These are phyloP conservation scores for Heteromeles arbutifolia DNA, from an alignment of 306 rosid genomes.

Conservation along the genomic window DNA sequence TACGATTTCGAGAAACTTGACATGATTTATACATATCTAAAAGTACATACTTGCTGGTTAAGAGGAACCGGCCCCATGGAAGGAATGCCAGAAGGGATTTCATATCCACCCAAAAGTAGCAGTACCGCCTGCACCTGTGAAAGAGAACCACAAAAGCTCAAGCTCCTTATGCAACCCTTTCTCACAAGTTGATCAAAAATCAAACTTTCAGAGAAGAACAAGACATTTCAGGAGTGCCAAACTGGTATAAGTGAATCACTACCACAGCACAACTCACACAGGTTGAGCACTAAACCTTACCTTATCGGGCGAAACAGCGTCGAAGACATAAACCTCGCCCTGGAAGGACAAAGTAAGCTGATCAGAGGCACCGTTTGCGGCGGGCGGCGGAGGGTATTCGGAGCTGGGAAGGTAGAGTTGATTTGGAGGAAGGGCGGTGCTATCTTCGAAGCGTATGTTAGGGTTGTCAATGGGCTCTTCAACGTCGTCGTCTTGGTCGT, in stretches of 20 bases:
- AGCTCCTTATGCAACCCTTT: neutral
- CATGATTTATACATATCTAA: neutral
- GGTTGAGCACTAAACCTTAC: constrained; percentile 12
- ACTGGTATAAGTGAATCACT: neutral
- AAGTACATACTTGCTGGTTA: constrained; percentile 29
- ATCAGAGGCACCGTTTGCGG: constrained; percentile 33
- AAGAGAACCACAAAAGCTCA: constrained; percentile 17
- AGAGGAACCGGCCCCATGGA: constrained; percentile 31
- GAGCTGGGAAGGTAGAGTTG: constrained; percentile 22
- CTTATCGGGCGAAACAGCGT: constrained; percentile 51
- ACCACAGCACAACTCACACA: neutral
- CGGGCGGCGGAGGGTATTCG: constrained; percentile 23
- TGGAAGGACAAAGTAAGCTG: constrained; percentile 53
- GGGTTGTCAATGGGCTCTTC: constrained; percentile 50
- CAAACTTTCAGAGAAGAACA: neutral
- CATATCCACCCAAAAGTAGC: constrained; percentile 53
- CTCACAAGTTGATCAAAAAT: neutral
- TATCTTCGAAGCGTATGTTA: constrained; percentile 40
- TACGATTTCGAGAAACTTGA: neutral
- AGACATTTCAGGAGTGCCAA: neutral
- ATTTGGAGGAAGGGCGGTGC: constrained; percentile 6
- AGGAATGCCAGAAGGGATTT: constrained; percentile 47
- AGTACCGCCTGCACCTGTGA: constrained; percentile 52
- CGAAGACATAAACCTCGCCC: constrained; percentile 57
- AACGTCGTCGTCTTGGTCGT: constrained; percentile 42